Base-by-base conservation (phyloP, 768 basidiomycete genomes). In the Boletus rubroflammeus region DNA sequence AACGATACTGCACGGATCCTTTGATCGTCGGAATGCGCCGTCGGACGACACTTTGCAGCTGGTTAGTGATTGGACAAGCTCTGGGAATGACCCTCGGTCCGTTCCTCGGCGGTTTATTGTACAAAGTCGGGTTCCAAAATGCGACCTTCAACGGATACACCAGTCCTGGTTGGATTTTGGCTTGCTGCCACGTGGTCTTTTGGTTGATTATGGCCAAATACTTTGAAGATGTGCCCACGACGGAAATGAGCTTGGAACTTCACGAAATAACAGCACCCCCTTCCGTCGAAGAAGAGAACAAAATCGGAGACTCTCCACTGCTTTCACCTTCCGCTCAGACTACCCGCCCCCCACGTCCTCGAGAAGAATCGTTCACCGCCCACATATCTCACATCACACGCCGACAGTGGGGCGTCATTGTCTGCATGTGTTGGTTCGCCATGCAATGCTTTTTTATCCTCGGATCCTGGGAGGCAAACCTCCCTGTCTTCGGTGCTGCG, bases 371-470 rank as follows among this genome's bases (percentile, higher is more conserved):
- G 9, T 40, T 53, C 26, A 5, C 40, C 6, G 6, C 47, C 45
- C 62, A 55, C 7, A 39, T 62, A 26, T 55, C 43, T 50, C 55
- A 28, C 15, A 45, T 65, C 51, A 66, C 69, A 10, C 41, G 13
- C 6, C 49, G 64, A 6, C 78, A 80, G 55, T 80, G 78, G 76
- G 81, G 80, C n/a, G 78, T 83, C 53, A 73, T 80, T 21, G 59
- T 76, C 36, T 83, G 79, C 64, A 84, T 87, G 81, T 86, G 83
- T 65, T 87, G 83, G 79, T 83, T 81, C 62, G 76, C 83, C 42
- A 84, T 84, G 81, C 76, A 80, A n/a, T 84, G 78, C 67, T 87
- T 86, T 74, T 84, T 86, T 69, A 76, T 85, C 63, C 80, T 88
- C 54, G 84, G 82, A 8, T 78, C 80, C 14, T 86, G 83, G 84